Percentiles rank a stretch among this genome's conserved stretches.
Evolutionary conservation across 2,329 filamentous ascomycete genomes (phyloP).

Genomic region (Apiospora saccharicola): DNA sequence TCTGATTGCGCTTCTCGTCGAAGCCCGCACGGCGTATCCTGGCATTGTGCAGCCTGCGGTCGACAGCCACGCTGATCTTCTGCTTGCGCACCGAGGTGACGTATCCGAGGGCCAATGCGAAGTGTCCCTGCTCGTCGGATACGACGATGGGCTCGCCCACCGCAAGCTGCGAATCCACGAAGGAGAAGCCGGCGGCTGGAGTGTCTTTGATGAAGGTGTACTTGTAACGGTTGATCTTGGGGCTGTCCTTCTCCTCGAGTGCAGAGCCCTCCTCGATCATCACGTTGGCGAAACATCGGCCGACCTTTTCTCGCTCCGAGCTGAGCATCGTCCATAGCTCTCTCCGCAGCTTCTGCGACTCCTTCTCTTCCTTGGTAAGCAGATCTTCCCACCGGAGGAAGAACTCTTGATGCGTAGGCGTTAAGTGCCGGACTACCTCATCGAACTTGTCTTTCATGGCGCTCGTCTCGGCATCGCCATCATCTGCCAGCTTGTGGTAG

Average conservation of each 20-base stretch:
- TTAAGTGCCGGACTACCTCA: slow-evolving; percentile 81
- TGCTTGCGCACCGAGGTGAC: slow-evolving; percentile 79
- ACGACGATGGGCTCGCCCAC: slow-evolving; percentile 94
- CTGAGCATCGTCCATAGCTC: slow-evolving; percentile 98
- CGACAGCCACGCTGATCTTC: slow-evolving; percentile 86
- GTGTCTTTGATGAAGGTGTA: slow-evolving; percentile 84
- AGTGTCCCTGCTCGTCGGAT: slow-evolving; percentile 94
- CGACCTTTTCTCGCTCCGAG: slow-evolving; percentile 83
- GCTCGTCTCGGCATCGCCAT: slow-evolving; percentile 81
- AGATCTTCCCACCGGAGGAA: slow-evolving; percentile 95
- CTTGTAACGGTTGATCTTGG: slow-evolving; percentile 89
- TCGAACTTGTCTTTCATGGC: slow-evolving; percentile 84
- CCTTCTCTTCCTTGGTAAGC: slow-evolving; percentile 92
- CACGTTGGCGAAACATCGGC: slow-evolving; percentile 89
- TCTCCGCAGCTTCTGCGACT: slow-evolving; percentile 83
- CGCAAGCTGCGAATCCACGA: slow-evolving; percentile 87
- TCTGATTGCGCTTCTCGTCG: slow-evolving; percentile 78
- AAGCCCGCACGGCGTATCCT: slow-evolving; percentile 80
- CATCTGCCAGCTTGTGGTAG: slow-evolving; percentile 89
- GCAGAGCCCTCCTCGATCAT: slow-evolving; percentile 81
- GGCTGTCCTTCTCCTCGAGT: slow-evolving; percentile 70
- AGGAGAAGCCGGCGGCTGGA: slow-evolving; percentile 72
- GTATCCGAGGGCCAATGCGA: slow-evolving; percentile 91
- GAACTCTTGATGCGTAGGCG: slow-evolving; percentile 76
- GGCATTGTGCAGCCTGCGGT: slow-evolving; percentile 87